phyloP scores from a whole-genome alignment of 2,329 filamentous ascomycete genomes.

The Aspergillus hortae region DNA sequence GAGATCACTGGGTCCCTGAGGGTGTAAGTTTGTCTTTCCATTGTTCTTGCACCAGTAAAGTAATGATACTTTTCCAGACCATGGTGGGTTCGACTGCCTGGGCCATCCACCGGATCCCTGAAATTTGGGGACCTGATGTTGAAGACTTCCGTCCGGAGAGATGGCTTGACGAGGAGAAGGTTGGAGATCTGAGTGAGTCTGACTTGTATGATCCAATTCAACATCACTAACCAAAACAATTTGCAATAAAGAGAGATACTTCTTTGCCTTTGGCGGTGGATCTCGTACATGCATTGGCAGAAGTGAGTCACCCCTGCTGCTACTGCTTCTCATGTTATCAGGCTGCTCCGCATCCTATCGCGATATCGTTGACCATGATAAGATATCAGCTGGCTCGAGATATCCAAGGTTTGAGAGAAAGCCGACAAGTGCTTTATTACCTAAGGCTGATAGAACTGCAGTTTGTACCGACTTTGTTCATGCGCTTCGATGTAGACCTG shows the following conservation, averaged over 20 bases:
- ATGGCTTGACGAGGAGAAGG: slow-evolving; percentile 1
- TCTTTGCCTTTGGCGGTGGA: slow-evolving; percentile 1
- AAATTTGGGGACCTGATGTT: slow-evolving; percentile 1
- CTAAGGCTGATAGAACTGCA: background rate
- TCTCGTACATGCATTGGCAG: slow-evolving; percentile 1
- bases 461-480: background rate
- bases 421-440: background rate
- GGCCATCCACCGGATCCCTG: background rate
- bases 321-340: background rate
- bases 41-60: background rate
- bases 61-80: background rate
- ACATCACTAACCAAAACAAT: background rate
- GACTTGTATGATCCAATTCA: background rate
- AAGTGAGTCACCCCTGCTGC: background rate
- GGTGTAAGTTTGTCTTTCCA: background rate
- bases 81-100: background rate
- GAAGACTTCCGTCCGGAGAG: slow-evolving; percentile 3
- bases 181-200: background rate
- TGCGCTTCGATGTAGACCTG: background rate
- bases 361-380: background rate
- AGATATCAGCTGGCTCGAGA: background rate
- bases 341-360: background rate
- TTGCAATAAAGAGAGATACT: background rate
- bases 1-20: background rate
- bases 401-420: background rate